These are phyloP conservation scores for Ilex paraguariensis DNA, from an alignment of 305 asterid species.

Conservation along the genomic window DNA sequence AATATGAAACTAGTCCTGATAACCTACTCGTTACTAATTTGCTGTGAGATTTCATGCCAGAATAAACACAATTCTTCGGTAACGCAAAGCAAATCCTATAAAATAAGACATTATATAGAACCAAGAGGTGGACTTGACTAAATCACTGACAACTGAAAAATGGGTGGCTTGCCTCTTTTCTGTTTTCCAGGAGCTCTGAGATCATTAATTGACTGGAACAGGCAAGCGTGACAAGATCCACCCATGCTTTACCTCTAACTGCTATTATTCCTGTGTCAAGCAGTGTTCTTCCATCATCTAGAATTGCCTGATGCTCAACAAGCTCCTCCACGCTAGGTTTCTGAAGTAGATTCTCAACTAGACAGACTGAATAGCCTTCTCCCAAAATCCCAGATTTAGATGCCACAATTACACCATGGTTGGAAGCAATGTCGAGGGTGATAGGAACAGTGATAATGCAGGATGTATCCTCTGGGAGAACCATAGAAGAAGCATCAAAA, in stretches of 20 bases:
- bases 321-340: constrained; percentile 82
- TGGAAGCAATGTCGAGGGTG: constrained; percentile 90
- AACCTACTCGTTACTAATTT: too few relatives aligned
- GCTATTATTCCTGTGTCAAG: constrained; percentile 98
- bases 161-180: constrained; percentile 60
- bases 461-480: constrained; percentile 81
- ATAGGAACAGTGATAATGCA: constrained; percentile 89
- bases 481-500: constrained; percentile 89
- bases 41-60: background rate
- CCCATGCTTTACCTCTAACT: constrained; percentile 91
- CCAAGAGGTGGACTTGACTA: too few relatives aligned
- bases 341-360: constrained; percentile 88
- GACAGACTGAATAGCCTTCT: constrained; percentile 38
- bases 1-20: too few relatives aligned
- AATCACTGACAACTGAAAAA: constrained; percentile 4
- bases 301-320: constrained; percentile 61
- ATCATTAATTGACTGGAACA: constrained; percentile 69
- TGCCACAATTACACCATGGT: constrained; percentile 96
- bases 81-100: background rate
- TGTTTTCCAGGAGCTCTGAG: constrained; percentile 62
- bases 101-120: background rate
- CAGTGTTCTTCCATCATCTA: constrained; percentile 87
- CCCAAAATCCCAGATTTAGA: constrained; percentile 38
- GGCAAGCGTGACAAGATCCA: constrained; percentile 70
- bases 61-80: background rate